phyloP scores from a whole-genome alignment of 2,329 filamentous ascomycete species.

The Purpureocillium lavendulum region DNA sequence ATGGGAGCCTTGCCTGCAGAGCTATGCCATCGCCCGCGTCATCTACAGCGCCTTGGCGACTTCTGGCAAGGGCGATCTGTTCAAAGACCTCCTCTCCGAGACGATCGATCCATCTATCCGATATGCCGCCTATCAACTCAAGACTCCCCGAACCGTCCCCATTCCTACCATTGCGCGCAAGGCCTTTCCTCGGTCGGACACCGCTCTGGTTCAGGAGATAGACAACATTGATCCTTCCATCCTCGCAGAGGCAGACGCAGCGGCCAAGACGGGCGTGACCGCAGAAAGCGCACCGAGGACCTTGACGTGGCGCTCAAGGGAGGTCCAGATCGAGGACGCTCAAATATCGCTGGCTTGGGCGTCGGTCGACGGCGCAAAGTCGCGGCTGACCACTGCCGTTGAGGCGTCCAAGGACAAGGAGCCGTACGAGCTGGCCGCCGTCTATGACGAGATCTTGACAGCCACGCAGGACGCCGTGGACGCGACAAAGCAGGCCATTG shows the following conservation, averaged over 20 bases:
- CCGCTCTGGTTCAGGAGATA: slow-evolving; percentile 55
- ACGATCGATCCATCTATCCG: slow-evolving; percentile 90
- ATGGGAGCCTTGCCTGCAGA: slow-evolving; percentile 71
- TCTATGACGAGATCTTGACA: slow-evolving; percentile 85
- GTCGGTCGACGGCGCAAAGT: slow-evolving; percentile 50
- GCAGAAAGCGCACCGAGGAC: slow-evolving; percentile 57
- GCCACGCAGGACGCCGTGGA: slow-evolving; percentile 91
- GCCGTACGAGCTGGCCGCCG: slow-evolving; percentile 65
- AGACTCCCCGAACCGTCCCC: slow-evolving; percentile 76
- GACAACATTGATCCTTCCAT: slow-evolving; percentile 62
- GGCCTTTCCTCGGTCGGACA: slow-evolving; percentile 62
- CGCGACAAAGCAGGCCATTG: slow-evolving; percentile 85
- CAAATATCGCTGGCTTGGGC: slow-evolving; percentile 80
- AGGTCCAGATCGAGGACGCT: slow-evolving; percentile 85
- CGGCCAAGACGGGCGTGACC: slow-evolving; percentile 39
- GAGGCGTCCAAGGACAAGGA: slow-evolving; percentile 32
- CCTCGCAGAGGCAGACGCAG: slow-evolving; percentile 45
- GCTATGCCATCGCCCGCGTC: slow-evolving; percentile 68
- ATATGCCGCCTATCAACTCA: slow-evolving; percentile 88
- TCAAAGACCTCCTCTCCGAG: slow-evolving; percentile 76
- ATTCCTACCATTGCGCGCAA: slow-evolving; percentile 71
- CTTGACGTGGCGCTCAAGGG: slow-evolving; percentile 77
- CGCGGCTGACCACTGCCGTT: slow-evolving; percentile 39
- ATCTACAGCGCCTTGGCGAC: slow-evolving; percentile 72
- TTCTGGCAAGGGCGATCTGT: slow-evolving; percentile 57